Evolutionary conservation across 1,139 yeast genomes (phyloP).

Genomic region (Debaryomycetaceae sp.): DNA sequence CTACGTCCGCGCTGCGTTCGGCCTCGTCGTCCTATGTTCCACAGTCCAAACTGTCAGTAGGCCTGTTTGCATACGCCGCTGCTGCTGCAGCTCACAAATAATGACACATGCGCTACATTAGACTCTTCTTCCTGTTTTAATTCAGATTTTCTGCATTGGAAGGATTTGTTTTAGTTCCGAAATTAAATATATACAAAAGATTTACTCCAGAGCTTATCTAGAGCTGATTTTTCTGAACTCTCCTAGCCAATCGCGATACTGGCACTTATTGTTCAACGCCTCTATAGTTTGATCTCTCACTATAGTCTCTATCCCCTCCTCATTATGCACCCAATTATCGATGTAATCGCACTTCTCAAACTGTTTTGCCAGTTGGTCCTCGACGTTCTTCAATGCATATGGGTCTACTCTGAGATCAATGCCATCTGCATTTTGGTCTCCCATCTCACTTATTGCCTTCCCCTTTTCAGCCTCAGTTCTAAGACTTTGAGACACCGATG

Average conservation of each 20-base stretch:
- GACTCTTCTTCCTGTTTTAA: too few species aligned
- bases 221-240: slow-evolving; percentile 12
- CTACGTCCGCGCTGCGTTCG: background rate
- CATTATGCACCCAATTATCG: slow-evolving; percentile 39
- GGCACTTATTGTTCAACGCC: slow-evolving; percentile 36
- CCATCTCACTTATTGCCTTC: background rate
- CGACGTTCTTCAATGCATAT: slow-evolving; percentile 31
- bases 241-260: slow-evolving; percentile 33
- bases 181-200: slow-evolving; percentile 1
- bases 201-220: background rate
- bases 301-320: slow-evolving; percentile 31
- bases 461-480: slow-evolving; percentile 13
- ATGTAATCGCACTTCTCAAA: slow-evolving; percentile 26
- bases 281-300: slow-evolving; percentile 30
- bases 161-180: background rate
- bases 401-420: slow-evolving; percentile 40
- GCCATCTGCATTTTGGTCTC: slow-evolving; percentile 2
- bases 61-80: slow-evolving; percentile 45
- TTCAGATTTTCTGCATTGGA: background rate
- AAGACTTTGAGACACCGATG: slow-evolving; percentile 21
- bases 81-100: slow-evolving; percentile 44
- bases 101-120: too few species aligned
- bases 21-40: background rate
- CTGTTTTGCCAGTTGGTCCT: slow-evolving; percentile 19
- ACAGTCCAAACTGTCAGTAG: slow-evolving; percentile 9